Conservation (phyloP, 768 basidiomycete genomes). For the Xerocomus spinulosus region DNA sequence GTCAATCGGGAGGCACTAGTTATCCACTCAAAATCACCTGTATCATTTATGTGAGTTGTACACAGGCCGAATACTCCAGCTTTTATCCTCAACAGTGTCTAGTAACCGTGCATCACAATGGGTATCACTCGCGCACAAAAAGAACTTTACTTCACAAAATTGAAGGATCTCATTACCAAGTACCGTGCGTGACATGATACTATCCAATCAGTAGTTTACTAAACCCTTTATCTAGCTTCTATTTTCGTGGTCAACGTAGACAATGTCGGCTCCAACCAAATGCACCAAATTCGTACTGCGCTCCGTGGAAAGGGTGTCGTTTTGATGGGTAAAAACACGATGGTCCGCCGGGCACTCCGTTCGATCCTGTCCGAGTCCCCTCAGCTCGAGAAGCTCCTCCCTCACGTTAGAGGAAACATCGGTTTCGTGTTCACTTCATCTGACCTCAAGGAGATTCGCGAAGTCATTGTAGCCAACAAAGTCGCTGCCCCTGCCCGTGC, state of each 20-base stretch:
- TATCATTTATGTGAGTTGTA: conserved; percentile 27
- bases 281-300: conserved; percentile 94
- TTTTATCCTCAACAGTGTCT: conserved; percentile 2
- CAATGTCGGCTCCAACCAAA: conserved; percentile 99
- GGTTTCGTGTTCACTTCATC: conserved; percentile 95
- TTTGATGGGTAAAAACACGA: conserved; percentile 99
- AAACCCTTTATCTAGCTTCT: conserved; percentile 56
- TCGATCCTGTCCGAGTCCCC: conserved; percentile 86
- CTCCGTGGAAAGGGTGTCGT: conserved; percentile 97
- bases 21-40: conserved; percentile 20
- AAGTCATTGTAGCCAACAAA: conserved; percentile 92
- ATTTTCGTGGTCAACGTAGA: conserved; percentile 99
- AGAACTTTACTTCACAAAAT: conserved; percentile 85
- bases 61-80: too few species aligned
- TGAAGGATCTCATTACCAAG: conserved; percentile 87
- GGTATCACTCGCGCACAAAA: conserved; percentile 90
- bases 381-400: conserved; percentile 94
- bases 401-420: conserved; percentile 94
- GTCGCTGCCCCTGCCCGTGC: conserved; percentile 98
- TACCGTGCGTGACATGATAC: conserved; percentile 59
- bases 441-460: conserved; percentile 94
- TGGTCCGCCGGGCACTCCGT: conserved; percentile 98
- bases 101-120: conserved; percentile 53
- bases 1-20: conserved; percentile 90
- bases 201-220: neutral